These are phyloP conservation scores for Didymella lethalis DNA, from an alignment of 2,329 filamentous ascomycete genomes.

Conservation along the genomic window DNA sequence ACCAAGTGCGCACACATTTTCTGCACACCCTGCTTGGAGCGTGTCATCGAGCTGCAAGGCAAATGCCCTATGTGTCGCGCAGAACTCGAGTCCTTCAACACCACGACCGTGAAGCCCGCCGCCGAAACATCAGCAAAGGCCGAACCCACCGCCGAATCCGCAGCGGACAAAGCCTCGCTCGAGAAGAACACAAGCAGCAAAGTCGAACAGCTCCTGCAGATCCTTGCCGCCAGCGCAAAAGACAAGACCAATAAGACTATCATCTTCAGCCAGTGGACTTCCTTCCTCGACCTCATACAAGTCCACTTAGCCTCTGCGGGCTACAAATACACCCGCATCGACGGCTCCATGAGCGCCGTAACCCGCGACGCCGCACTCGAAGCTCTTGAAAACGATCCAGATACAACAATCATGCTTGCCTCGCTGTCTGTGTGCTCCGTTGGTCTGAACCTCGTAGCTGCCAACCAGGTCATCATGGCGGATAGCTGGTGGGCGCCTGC, in stretches of 20 bases:
- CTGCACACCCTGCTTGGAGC: conserved; percentile 75
- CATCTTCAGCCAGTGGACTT: conserved; percentile 80
- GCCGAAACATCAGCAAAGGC: conserved; percentile 55
- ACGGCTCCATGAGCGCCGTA: conserved; percentile 77
- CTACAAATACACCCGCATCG: conserved; percentile 74
- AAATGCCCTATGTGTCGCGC: conserved; percentile 88
- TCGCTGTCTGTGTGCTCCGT: conserved; percentile 84
- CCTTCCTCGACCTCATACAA: conserved; percentile 76
- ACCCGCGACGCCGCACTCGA: conserved; percentile 76
- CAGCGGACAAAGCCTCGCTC: conserved; percentile 65
- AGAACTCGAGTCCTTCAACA: conserved; percentile 58
- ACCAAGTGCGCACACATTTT: conserved; percentile 86
- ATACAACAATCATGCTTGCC: conserved; percentile 79
- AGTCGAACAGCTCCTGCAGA: conserved; percentile 78
- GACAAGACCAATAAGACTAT: conserved; percentile 71
- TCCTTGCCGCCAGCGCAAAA: conserved; percentile 73
- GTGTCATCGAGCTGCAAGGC: conserved; percentile 75
- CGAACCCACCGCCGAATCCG: conserved; percentile 32
- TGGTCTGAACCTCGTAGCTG: conserved; percentile 83
- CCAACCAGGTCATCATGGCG: conserved; percentile 82
- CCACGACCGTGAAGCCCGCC: conserved; percentile 71
- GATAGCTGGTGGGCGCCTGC: conserved; percentile 93
- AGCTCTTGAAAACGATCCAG: conserved; percentile 70
- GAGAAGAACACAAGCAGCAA: conserved; percentile 72
- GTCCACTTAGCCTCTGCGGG: conserved; percentile 68